Conservation (phyloP, 2,329 filamentous ascomycete species). For the Periconia sp. region DNA sequence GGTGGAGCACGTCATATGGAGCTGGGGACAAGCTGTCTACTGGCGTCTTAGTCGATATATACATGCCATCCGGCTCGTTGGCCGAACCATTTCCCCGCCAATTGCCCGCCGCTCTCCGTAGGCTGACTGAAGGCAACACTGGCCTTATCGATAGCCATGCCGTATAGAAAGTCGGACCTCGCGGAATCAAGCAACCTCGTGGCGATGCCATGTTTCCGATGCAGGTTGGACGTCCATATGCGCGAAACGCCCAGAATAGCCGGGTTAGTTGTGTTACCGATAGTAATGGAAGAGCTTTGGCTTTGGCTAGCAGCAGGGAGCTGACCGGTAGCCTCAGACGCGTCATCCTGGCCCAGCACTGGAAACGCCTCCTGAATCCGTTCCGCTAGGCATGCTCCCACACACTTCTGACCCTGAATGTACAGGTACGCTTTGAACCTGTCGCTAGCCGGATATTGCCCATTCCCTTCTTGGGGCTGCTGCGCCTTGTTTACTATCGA, state of each 20-base stretch:
- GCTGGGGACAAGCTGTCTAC: neutral
- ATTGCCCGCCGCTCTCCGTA: constrained; percentile 64
- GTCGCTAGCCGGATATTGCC: constrained; percentile 47
- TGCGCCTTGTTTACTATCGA: constrained; percentile 9
- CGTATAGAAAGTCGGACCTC: constrained; percentile 61
- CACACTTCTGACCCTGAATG: constrained; percentile 65
- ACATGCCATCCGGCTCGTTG: constrained; percentile 64
- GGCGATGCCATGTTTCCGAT: constrained; percentile 64
- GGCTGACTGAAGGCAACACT: constrained; percentile 69
- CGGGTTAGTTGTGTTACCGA: constrained; percentile 49
- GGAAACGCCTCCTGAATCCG: constrained; percentile 63
- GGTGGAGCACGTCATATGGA: neutral
- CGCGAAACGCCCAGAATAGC: constrained; percentile 68
- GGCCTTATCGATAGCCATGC: constrained; percentile 60
- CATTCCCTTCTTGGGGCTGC: constrained; percentile 26
- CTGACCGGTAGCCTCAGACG: constrained; percentile 22
- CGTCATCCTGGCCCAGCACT: constrained; percentile 49
- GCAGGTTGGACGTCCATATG: constrained; percentile 67
- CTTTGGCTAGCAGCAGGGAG: constrained; percentile 21
- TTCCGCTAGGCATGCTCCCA: constrained; percentile 67
- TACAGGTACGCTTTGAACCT: constrained; percentile 68
- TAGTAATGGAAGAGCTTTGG: constrained; percentile 48
- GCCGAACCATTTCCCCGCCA: constrained; percentile 66
- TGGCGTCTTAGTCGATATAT: constrained; percentile 60
- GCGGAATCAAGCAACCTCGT: constrained; percentile 63